A percentile compares a stretch with the other conserved stretches of the same genome.
Evolutionary conservation across 2,329 filamentous ascomycete species (phyloP).

Genomic region (Dissoconium aciculare): DNA sequence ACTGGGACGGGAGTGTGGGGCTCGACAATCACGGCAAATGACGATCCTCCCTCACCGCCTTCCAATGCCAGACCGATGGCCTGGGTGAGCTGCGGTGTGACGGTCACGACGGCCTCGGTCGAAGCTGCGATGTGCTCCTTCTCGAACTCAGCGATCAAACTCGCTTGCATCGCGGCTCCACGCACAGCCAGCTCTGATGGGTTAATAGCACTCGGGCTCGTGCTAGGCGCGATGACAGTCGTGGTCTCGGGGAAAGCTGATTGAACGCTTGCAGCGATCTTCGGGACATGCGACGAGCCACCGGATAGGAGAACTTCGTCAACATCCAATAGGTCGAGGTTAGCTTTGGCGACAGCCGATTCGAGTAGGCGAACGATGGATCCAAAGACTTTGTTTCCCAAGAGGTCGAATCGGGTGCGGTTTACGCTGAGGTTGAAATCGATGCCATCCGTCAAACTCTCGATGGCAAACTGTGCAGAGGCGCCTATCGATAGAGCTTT

Average conservation of each 20-base stretch:
- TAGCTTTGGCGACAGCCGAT: conserved; percentile 78
- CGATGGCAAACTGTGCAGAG: conserved; percentile 83
- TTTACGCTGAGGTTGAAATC: conserved; percentile 91
- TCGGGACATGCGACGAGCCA: conserved; percentile 83
- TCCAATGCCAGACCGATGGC: conserved; percentile 66
- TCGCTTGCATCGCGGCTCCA: conserved; percentile 90
- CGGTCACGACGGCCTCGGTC: conserved; percentile 86
- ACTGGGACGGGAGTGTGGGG: conserved; percentile 83
- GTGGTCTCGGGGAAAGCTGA: conserved; percentile 70
- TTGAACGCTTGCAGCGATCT: conserved; percentile 69
- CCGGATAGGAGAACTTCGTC: conserved; percentile 90
- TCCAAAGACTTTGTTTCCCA: conserved; percentile 72
- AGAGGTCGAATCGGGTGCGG: conserved; percentile 79
- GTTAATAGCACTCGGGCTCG: conserved; percentile 65
- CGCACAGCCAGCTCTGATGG: conserved; percentile 79
- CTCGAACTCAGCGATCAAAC: conserved; percentile 87
- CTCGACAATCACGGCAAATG: conserved; percentile 68
- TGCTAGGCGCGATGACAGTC: conserved; percentile 67
- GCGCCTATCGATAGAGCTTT: conserved; percentile 78
- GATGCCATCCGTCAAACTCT: conserved; percentile 74
- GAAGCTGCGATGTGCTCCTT: conserved; percentile 87
- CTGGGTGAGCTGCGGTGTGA: conserved; percentile 76
- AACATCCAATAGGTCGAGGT: conserved; percentile 79
- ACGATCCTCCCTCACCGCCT: conserved; percentile 40
- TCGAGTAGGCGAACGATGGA: conserved; percentile 78